These are phyloP conservation scores for Liquidambar formosana DNA, from an alignment of 164 flowering plant genomes.

Conservation along the genomic window DNA sequence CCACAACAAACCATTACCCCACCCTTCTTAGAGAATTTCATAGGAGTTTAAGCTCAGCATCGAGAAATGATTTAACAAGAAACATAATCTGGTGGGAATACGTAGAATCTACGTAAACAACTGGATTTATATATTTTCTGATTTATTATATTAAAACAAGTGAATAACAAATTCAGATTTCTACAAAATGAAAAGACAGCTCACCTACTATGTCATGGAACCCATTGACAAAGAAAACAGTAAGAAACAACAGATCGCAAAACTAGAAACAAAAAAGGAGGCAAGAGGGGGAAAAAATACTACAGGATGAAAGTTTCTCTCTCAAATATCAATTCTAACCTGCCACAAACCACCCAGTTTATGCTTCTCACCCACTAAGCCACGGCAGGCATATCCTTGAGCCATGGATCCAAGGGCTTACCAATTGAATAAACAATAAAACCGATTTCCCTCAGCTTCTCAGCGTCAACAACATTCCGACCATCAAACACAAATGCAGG, in stretches of 20 bases:
- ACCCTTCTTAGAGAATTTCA: too few relatives aligned
- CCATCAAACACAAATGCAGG: slow-evolving; percentile 73
- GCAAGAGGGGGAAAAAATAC: neutral
- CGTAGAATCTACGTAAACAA: too few relatives aligned
- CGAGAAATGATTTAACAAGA: too few relatives aligned
- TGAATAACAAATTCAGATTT: neutral
- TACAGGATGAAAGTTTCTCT: neutral
- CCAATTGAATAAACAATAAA: slow-evolving; percentile 69
- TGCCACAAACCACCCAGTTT: slow-evolving; percentile 1
- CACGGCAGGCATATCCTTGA: slow-evolving; percentile 68
- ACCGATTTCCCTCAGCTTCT: slow-evolving; percentile 57
- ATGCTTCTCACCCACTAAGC: slow-evolving; percentile 22
- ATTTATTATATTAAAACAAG: neutral
- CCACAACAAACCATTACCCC: too few relatives aligned
- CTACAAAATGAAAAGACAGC: neutral
- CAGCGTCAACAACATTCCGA: slow-evolving; percentile 50
- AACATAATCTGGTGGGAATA: too few relatives aligned
- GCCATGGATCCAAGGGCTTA: slow-evolving; percentile 66
- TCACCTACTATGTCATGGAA: neutral
- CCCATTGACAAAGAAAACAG: too few relatives aligned
- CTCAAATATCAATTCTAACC: neutral
- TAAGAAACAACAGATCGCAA: neutral
- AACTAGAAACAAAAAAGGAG: neutral
- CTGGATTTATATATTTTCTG: neutral
- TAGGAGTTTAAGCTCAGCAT: too few relatives aligned